A percentile compares a stretch with the other conserved stretches of the same genome.
Evolutionary conservation across 768 basidiomycete genomes (phyloP).

Genomic region (Serendipita sp.): DNA sequence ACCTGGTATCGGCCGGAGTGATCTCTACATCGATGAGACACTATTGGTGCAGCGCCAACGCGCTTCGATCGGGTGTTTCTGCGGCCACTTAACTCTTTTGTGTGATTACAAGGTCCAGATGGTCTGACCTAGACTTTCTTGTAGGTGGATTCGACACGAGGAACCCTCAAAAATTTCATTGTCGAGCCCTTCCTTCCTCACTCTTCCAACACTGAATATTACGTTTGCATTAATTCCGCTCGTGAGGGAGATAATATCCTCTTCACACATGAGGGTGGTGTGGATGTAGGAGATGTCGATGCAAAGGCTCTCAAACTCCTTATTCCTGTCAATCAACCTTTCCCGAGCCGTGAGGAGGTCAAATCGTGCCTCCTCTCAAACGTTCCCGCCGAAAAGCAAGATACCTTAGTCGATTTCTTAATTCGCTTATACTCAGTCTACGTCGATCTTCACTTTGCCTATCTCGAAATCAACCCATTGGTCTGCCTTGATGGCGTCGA

Average conservation of each 20-base stretch:
- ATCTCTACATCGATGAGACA: constrained; percentile 11
- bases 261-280: constrained; percentile 98
- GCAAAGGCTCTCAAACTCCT: constrained; percentile 86
- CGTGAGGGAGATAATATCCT: constrained; percentile 92
- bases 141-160: constrained; percentile 86
- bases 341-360: constrained; percentile 72
- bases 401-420: constrained; percentile 88
- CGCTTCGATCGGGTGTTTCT: constrained; percentile 3
- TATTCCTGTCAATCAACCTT: constrained; percentile 55
- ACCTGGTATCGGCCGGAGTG: neutral
- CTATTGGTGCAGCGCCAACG: constrained; percentile 5
- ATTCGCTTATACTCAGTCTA: constrained; percentile 92
- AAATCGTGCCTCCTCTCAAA: constrained; percentile 60
- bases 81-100: constrained; percentile 6
- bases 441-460: constrained; percentile 97
- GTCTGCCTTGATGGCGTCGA: constrained; percentile 75
- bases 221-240: constrained; percentile 92
- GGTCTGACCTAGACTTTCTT: neutral
- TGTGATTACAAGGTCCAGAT: neutral
- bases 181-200: constrained; percentile 98
- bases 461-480: constrained; percentile 98
- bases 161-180: constrained; percentile 93
- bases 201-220: constrained; percentile 85
- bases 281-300: constrained; percentile 96
- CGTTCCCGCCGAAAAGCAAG: constrained; percentile 71